These are phyloP conservation scores for Chalciporus piperatoides DNA, from an alignment of 1,284 basidiomycete genomes.

Conservation along the genomic window DNA sequence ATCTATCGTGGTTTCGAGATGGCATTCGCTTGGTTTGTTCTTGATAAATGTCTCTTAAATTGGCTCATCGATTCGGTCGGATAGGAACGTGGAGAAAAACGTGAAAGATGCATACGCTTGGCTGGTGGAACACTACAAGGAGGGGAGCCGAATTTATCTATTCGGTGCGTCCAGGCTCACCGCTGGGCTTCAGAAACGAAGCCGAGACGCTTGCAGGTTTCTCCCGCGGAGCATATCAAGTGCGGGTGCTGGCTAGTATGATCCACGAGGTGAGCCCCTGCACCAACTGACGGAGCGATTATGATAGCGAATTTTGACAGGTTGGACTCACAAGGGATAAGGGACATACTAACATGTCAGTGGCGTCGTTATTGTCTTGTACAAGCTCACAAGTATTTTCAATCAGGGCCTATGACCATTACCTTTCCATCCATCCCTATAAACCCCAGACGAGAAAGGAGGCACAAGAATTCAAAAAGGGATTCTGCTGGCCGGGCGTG, in stretches of 20 bases:
- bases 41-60: not conserved
- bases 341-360: conserved; percentile 4
- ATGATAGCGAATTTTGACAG: conserved; percentile 28
- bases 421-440: conserved; percentile 12
- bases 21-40: conserved; percentile 9
- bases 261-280: conserved; percentile 26
- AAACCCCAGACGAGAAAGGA: not conserved
- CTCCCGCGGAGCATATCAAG: conserved; percentile 42
- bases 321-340: conserved; percentile 11
- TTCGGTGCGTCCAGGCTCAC: conserved; percentile 30
- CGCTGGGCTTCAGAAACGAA: conserved; percentile 26
- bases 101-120: conserved; percentile 34
- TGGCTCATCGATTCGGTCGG: not conserved
- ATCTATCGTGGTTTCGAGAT: not conserved
- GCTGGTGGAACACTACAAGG: conserved; percentile 33
- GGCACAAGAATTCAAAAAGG: conserved; percentile 29
- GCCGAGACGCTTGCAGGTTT: conserved; percentile 37
- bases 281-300: conserved; percentile 1
- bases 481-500: conserved; percentile 27
- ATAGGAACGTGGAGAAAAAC: conserved; percentile 18
- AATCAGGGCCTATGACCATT: conserved; percentile 35
- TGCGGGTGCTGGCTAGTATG: conserved; percentile 37
- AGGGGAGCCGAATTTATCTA: conserved; percentile 36
- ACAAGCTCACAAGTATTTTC: conserved; percentile 17
- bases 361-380: not conserved